Percentiles rank a stretch among this genome's conserved stretches.
Evolutionary conservation across 1,284 basidiomycete genomes (phyloP).

Genomic region (Cystobasidium pallidum): DNA sequence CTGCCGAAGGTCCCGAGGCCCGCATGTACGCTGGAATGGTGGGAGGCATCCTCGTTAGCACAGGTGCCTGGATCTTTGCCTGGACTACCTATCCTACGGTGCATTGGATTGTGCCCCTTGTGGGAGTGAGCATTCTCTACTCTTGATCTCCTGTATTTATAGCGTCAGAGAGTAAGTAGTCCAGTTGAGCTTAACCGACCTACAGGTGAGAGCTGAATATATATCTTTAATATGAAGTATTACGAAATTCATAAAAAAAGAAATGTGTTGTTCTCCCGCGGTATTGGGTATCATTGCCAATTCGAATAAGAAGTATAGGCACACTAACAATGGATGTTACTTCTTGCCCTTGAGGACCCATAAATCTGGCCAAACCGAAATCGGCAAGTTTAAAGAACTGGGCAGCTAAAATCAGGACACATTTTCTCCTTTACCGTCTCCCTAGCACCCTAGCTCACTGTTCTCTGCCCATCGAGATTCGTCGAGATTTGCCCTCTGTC

Average conservation of each 20-base stretch:
- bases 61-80: constrained; percentile 47
- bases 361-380: constrained; percentile 17
- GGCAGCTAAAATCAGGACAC: constrained; percentile 15
- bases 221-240: constrained; percentile 2
- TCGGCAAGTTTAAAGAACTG: constrained; percentile 24
- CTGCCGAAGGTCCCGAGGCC: constrained; percentile 69
- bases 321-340: constrained; percentile 14
- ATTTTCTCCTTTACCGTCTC: neutral
- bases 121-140: constrained; percentile 54
- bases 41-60: constrained; percentile 62
- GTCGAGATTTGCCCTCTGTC: constrained; percentile 7
- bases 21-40: constrained; percentile 70
- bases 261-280: neutral
- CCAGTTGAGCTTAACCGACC: constrained; percentile 17
- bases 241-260: neutral
- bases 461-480: constrained; percentile 29
- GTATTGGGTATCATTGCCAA: neutral
- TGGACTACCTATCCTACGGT: constrained; percentile 45
- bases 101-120: constrained; percentile 50
- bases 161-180: constrained; percentile 8
- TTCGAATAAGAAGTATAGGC: constrained; percentile 1
- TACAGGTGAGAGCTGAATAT: constrained; percentile 19
- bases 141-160: too few relatives aligned
- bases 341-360: constrained; percentile 9
- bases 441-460: constrained; percentile 10